Conservation (phyloP, 2,329 filamentous ascomycete species). For the Epichloe festucae region DNA sequence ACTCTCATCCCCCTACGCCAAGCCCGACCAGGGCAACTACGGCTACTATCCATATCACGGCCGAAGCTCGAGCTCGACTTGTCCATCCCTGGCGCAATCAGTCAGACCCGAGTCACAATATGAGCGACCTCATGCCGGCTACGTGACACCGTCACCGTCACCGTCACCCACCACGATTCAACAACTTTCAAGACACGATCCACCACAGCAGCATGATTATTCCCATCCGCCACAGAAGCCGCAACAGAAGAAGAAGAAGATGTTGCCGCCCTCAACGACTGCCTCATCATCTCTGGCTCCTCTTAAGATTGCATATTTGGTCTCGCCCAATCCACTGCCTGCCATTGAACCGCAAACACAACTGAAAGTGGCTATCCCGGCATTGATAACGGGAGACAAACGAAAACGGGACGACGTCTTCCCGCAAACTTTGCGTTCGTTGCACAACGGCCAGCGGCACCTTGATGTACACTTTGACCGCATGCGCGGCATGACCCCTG, state of each 20-base stretch:
- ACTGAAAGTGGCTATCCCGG: slow-evolving; percentile 11
- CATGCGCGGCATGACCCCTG: slow-evolving; percentile 14
- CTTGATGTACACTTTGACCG: slow-evolving; percentile 19
- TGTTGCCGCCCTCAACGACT: slow-evolving; percentile 4
- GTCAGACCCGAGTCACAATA: slow-evolving; percentile 21
- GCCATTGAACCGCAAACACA: slow-evolving; percentile 21
- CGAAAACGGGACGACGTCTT: slow-evolving; percentile 25
- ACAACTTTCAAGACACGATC: slow-evolving; percentile 17
- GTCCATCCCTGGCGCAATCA: slow-evolving; percentile 17
- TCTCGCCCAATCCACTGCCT: slow-evolving; percentile 18
- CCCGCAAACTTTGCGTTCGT: slow-evolving; percentile 16
- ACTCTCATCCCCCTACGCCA: slow-evolving; percentile 29
- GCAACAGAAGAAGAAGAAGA: not conserved
- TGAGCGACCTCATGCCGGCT: slow-evolving; percentile 24
- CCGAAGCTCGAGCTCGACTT: slow-evolving; percentile 17
- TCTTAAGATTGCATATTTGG: slow-evolving; percentile 23
- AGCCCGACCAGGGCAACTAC: slow-evolving; percentile 27
- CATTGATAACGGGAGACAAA: slow-evolving; percentile 20
- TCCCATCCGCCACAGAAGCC: not conserved
- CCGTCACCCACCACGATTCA: slow-evolving; percentile 19
- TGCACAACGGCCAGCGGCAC: slow-evolving; percentile 26
- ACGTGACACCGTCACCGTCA: slow-evolving; percentile 26
- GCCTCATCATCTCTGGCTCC: slow-evolving; percentile 19
- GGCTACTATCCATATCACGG: slow-evolving; percentile 16
- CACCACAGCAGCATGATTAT: slow-evolving; percentile 3